Evolutionary conservation across 192 early-diverging fungal genomes (phyloP), one percentile per base, ranked within the genome.

Genomic region (Backusella morwellensis): DNA sequence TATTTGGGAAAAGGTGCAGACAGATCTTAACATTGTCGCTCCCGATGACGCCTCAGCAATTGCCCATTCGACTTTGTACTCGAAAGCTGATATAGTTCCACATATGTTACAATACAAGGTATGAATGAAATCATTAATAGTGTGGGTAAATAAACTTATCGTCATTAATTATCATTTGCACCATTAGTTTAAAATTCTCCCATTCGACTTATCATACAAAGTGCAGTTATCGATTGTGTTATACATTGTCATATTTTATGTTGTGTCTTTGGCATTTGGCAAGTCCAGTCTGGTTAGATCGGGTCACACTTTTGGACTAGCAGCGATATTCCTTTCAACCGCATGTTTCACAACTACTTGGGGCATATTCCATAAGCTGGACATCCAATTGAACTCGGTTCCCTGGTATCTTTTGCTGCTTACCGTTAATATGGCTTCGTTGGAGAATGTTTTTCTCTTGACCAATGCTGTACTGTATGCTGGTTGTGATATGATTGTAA

Each of bases 401-500:
- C 92, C 91, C 6, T 91, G 92, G 92, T 95, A 79, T 68, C 86
- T 80, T 17, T 79, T 90, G 32, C 89, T 91, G 4, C 89, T 94
- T 47, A 83, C 94, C n/a, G 84, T 92, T 59, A 91, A 91, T 74
- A 84, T 90, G 4, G 85, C 92, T 34, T 90, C 92, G 0, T 86
- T 95, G 1, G 94, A 95, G 74, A 95, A 95, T 59, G 89, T 93
- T 35, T 90, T 89, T 77, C 85, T 90, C 8, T 70, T 95, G 44
- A 92, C 93, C 6, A 92, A 92, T 50, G 90, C 91, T 19, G 91
- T 94, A 5, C 89, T 93, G 1, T 85, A 83, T 35, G 90, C 91
- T 54, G 90, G 90, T 4, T 84, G 90, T 68, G 92, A 95, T 78
- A 79, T 93, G 66, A 88, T 90, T 6, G 92, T 95, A 32, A 89